Conservation (phyloP, 116 monocot species). For the Phalaenopsis hybrid region DNA sequence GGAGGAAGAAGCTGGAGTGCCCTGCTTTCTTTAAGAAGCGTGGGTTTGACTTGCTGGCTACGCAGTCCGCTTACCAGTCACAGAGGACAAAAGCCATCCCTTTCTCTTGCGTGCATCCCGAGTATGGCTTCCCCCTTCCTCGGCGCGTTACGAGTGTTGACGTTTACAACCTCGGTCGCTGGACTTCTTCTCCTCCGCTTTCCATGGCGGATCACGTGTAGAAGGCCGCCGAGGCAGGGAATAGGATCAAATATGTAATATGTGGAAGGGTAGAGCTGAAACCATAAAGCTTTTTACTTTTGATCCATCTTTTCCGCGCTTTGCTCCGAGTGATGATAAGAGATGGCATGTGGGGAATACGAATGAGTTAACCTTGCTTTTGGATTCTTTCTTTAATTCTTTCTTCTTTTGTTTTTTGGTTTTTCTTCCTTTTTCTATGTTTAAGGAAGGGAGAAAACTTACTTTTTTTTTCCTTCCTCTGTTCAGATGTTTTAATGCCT, state of each 20-base stretch:
- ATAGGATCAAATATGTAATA: neutral
- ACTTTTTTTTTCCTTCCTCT: neutral
- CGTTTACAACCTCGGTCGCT: neutral
- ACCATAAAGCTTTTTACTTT: neutral
- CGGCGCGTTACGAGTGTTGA: conserved; percentile 2
- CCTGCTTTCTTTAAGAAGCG: neutral
- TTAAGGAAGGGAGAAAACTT: neutral
- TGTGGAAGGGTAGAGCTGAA: neutral
- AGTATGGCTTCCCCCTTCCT: neutral
- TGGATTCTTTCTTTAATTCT: conserved; percentile 1
- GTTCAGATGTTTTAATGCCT: neutral
- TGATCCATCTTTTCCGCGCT: neutral
- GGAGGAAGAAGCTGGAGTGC: neutral
- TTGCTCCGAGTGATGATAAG: conserved; percentile 1
- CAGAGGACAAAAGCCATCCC: neutral
- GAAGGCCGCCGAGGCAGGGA: neutral
- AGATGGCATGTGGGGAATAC: neutral
- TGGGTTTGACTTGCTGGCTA: neutral
- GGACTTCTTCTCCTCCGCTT: neutral
- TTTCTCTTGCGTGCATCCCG: neutral
- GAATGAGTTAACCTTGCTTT: neutral
- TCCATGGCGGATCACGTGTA: conserved; percentile 6
- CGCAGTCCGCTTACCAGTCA: neutral
- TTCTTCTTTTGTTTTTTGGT: neutral
- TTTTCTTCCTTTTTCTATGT: neutral